A percentile compares a stretch with the other conserved stretches of the same genome.
Evolutionary conservation across 768 basidiomycete species (phyloP).

Genomic region (Macrolepiota fuliginosa): DNA sequence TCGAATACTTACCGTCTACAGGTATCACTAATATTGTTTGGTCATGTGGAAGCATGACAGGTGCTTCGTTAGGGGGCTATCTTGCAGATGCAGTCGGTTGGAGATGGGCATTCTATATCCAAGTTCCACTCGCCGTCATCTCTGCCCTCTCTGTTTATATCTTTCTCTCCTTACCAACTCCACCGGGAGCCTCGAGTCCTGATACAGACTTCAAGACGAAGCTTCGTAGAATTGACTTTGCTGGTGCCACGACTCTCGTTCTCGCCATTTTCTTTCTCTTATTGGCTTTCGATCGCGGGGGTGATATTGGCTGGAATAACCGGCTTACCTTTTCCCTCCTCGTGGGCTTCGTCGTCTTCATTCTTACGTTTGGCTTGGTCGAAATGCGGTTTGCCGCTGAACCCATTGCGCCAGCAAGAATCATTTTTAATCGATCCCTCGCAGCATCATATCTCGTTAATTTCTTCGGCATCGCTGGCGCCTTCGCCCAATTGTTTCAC

Average conservation of each 20-base stretch:
- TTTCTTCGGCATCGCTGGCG: slow-evolving; percentile 49
- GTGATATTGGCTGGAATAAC: slow-evolving; percentile 47
- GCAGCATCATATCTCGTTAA: slow-evolving; percentile 56
- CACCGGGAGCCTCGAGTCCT: slow-evolving; percentile 14
- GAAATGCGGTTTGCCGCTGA: slow-evolving; percentile 51
- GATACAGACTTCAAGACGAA: slow-evolving; percentile 40
- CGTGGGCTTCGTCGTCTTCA: slow-evolving; percentile 27
- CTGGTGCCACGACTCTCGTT: slow-evolving; percentile 54
- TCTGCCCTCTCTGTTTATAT: slow-evolving; percentile 51
- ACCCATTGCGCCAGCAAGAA: slow-evolving; percentile 55
- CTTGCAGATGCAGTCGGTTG: slow-evolving; percentile 64
- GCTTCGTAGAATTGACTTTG: slow-evolving; percentile 60
- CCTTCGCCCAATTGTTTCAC: slow-evolving; percentile 47
- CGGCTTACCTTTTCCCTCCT: slow-evolving; percentile 34
- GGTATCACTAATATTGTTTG: slow-evolving; percentile 61
- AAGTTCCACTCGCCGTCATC: slow-evolving; percentile 53
- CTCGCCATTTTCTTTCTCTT: slow-evolving; percentile 55
- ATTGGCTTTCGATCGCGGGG: slow-evolving; percentile 53
- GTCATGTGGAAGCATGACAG: slow-evolving; percentile 53
- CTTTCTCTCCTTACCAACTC: slow-evolving; percentile 51
- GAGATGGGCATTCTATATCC: slow-evolving; percentile 49
- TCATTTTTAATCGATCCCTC: slow-evolving; percentile 47
- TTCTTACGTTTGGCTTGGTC: slow-evolving; percentile 39
- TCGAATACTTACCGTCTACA: slow-evolving; percentile 16
- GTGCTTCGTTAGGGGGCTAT: slow-evolving; percentile 63